Conservation (phyloP, 306 rosid species). For the Trichosanthes cucumerina region DNA sequence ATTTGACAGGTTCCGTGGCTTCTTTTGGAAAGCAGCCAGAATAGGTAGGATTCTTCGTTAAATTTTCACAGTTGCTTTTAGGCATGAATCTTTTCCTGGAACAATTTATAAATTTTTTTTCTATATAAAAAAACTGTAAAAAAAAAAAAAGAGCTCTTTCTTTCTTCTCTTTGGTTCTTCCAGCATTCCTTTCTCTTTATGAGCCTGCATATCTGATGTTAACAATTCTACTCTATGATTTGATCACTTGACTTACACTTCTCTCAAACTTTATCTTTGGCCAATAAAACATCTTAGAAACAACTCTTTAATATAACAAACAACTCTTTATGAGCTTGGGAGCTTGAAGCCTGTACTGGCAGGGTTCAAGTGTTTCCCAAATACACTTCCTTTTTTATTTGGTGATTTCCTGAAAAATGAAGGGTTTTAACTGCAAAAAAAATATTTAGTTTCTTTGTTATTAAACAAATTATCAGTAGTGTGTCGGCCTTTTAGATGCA, state of each 20-base stretch:
- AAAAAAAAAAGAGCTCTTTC: not conserved
- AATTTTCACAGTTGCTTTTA: not conserved
- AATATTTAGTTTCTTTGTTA: not conserved
- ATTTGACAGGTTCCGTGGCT: constrained; percentile 47
- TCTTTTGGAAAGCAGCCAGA: constrained; percentile 75
- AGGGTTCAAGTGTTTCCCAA: not conserved
- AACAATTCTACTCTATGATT: not conserved
- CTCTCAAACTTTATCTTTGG: not conserved
- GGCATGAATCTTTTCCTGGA: not conserved
- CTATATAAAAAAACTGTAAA: no score
- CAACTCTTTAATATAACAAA: not conserved
- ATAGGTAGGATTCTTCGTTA: constrained; percentile 29
- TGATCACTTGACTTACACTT: not conserved
- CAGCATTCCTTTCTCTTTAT: not conserved
- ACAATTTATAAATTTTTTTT: not conserved
- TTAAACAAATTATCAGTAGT: not conserved
- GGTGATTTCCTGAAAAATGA: not conserved
- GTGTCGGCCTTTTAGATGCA: not conserved
- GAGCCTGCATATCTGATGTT: not conserved
- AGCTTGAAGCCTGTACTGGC: not conserved
- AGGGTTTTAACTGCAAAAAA: not conserved
- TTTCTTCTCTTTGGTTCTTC: not conserved
- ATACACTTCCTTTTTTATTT: not conserved
- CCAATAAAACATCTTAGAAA: not conserved
- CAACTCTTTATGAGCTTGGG: no score